Base-by-base conservation (phyloP, 2,329 filamentous ascomycete genomes). In the Fusarium proliferatum region DNA sequence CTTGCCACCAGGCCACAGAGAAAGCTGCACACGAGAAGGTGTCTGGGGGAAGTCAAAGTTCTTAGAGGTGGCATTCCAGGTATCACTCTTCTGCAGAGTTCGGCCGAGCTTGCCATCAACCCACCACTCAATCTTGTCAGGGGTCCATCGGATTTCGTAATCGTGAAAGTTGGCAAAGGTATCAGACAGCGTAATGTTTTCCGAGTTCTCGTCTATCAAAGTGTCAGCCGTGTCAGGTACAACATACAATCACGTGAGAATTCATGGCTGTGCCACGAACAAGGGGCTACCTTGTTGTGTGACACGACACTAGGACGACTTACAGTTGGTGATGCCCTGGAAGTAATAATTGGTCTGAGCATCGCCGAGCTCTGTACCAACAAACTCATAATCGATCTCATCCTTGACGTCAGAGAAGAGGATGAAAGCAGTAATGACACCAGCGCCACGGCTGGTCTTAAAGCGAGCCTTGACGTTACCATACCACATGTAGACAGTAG, bases 391-490 rank as follows among this genome's bases (percentile, higher is more conserved):
- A 85, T 99, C 96, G 79, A 99, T 97, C 84, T 99, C 96, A 80
- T 99, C 96, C 88, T 98, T 97, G 79, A 97, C 93, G 79, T 98
- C 96, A 41, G 93, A 95, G 83, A 98, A 90, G 80, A 98, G 87
- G 81, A 99, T 99, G 81, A 99, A 99, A 36, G 95, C 96, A 4
- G 95, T 97, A n/a, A 99, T 93, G 28, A 99, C 96, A 87, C 96
- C 96, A 51, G 87, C 85, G 65, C 95, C 95, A 79, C 93, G 91
- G 73, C 92, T 93, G 0, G 95, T 96, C 87, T 94, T 96, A 82
- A 98, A 86, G 64, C 86, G 93, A 61, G 94, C 94, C 82, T 92
- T 93, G 78, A 97, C 92, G 83, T 93, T 97, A 80, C 96, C 96
- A 83, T 98, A 99, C 96, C 96, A 98, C 84, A 99, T 92, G 84